Conservation (phyloP, 2,329 filamentous ascomycete species). For the Pseudomassariella vexata region DNA sequence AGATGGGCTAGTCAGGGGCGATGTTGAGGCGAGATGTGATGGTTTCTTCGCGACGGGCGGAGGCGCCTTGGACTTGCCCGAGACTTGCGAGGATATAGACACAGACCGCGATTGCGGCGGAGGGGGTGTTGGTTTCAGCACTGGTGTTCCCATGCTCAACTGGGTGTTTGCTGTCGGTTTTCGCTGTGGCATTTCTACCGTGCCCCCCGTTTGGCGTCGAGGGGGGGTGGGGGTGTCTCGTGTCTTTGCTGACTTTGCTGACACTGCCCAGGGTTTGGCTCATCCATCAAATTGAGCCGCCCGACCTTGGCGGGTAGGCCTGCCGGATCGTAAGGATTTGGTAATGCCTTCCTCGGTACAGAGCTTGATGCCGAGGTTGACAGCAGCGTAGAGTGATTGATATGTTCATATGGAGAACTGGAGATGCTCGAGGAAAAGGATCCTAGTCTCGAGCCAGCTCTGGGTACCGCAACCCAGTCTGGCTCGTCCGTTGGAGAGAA, state of each 20-base stretch:
- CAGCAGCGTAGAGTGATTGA: conserved; percentile 42
- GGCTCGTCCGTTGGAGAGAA: conserved; percentile 69
- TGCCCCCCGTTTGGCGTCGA: conserved; percentile 19
- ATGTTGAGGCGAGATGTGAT: conserved; percentile 39
- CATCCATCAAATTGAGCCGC: conserved; percentile 36
- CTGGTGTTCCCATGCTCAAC: no score
- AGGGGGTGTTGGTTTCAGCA: conserved; percentile 9
- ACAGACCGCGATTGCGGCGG: conserved; percentile 10
- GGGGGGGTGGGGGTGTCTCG: conserved; percentile 35
- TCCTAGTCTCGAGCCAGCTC: conserved; percentile 46
- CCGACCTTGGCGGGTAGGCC: conserved; percentile 40
- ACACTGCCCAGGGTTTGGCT: conserved; percentile 20
- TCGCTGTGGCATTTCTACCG: no score
- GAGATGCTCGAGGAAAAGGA: conserved; percentile 49
- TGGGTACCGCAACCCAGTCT: conserved; percentile 72
- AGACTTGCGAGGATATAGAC: conserved; percentile 16
- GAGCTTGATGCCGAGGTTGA: conserved; percentile 40
- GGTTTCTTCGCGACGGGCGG: conserved; percentile 58
- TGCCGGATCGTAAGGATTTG: conserved; percentile 42
- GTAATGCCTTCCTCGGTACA: conserved; percentile 44
- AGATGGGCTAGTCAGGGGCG: conserved; percentile 20
- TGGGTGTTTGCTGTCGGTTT: conserved; percentile 27
- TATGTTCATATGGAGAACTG: conserved; percentile 54
- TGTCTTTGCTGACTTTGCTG: no score
- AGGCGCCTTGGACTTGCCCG: conserved; percentile 21